Evolutionary conservation across 2,329 filamentous ascomycete genomes (phyloP).

Genomic region (Sphaceloma murrayae): DNA sequence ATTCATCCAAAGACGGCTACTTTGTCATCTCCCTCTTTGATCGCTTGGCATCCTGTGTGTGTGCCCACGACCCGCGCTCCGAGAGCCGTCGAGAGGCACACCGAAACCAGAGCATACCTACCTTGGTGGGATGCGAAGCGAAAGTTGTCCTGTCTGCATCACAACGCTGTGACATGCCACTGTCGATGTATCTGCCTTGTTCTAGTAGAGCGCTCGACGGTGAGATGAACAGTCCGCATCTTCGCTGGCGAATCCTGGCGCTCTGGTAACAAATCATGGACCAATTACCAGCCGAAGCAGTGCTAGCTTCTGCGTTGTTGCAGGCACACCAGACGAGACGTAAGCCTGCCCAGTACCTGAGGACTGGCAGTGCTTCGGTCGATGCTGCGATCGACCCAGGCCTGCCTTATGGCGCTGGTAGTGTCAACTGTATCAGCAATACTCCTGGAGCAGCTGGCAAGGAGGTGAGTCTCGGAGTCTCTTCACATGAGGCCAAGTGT

Average conservation of each 20-base stretch:
- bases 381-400: slow-evolving; percentile 33
- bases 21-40: no score
- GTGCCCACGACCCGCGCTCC: no score
- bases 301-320: slow-evolving; percentile 21
- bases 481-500: no score
- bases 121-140: no score
- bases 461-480: slow-evolving; percentile 19
- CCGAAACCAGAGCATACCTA: no score
- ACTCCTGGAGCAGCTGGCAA: slow-evolving; percentile 22
- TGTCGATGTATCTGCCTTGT: no score
- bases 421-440: slow-evolving; percentile 31
- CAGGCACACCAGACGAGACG: slow-evolving; percentile 10
- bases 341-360: slow-evolving; percentile 17
- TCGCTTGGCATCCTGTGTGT: no score
- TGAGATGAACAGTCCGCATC: no score
- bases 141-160: no score
- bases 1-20: no score
- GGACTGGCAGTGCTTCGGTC: slow-evolving; percentile 25
- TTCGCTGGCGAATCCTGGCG: neutral
- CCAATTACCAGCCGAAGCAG: slow-evolving; percentile 19
- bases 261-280: neutral
- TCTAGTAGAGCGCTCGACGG: neutral
- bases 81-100: no score
- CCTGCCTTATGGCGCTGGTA: slow-evolving; percentile 28
- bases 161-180: no score